phyloP scores from a whole-genome alignment of 305 asterid species.

The Fraxinus greggii region DNA sequence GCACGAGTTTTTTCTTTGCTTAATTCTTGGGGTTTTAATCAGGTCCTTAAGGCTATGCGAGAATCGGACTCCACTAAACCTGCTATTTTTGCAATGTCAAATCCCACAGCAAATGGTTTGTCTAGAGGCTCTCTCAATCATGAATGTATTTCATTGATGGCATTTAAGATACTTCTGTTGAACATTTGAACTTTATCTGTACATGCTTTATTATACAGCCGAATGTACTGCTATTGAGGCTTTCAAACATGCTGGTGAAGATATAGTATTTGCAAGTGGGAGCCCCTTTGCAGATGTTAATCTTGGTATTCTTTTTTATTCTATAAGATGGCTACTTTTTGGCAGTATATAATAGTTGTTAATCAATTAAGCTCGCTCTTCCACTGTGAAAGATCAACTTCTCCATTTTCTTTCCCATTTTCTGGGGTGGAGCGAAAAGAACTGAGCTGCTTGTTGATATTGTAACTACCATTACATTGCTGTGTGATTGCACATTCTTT shows the following conservation, averaged over 20 bases:
- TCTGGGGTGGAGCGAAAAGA: constrained; percentile 8
- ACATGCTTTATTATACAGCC: constrained; percentile 58
- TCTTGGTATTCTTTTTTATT: constrained; percentile 56
- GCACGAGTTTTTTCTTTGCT: constrained; percentile 19
- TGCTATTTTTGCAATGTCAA: constrained; percentile 97
- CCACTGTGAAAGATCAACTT: constrained; percentile 3
- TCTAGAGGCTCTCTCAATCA: constrained; percentile 14
- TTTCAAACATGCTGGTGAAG: constrained; percentile 89
- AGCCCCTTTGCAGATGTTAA: constrained; percentile 91
- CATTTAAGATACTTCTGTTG: constrained; percentile 14
- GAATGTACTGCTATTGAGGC: constrained; percentile 95
- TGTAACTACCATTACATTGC: background rate
- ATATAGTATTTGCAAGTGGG: constrained; percentile 93
- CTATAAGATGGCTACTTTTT: constrained; percentile 10
- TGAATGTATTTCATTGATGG: constrained; percentile 6
- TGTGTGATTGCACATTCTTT: constrained; percentile 3
- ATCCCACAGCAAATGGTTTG: constrained; percentile 94
- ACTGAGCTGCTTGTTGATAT: background rate
- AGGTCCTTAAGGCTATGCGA: constrained; percentile 95
- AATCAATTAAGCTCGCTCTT: constrained; percentile 15
- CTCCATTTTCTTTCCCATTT: constrained; percentile 9
- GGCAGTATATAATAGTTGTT: background rate
- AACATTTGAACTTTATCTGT: constrained; percentile 24
- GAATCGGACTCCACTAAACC: constrained; percentile 85
- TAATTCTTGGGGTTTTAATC: constrained; percentile 34